Base-by-base conservation (phyloP, 225 moss, liverwort and hornwort genomes). In the Physcomitrium patens region DNA sequence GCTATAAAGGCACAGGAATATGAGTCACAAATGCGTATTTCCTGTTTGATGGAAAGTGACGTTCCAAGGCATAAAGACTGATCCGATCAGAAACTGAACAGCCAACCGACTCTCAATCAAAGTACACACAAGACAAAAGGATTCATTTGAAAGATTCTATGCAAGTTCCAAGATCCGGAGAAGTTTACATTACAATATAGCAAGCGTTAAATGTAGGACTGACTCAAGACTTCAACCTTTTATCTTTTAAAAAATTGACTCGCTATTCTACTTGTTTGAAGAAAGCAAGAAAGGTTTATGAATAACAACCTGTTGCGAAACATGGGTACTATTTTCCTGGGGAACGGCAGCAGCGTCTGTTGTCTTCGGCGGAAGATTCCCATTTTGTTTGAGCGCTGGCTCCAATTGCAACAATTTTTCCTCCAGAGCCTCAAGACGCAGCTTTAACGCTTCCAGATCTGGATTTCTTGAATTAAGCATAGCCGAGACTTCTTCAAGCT, bases 401-500 rank as follows among this genome's bases (percentile, higher is more conserved):
- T 82, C 79, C 82, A 79, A 68, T 57, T 60, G 74, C 77, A 27
- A 65, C 3, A 77, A 4, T 66, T 45, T 82, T n/a, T 77, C 77
- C 63, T 82, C 82, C 79, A 82, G 73, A 26, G 79, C 22, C 42
- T 79, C 76, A 24, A 86, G 61, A 23, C 82, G 86, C 66, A 77
- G 24, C 63, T 27, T 76, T 60, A 82, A 46, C 12, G 27, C 60
- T 65, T 78, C 79, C 49, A 79, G 31, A 49, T 82, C 86, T 62
- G 82, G 68, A 68, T 58, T 76, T 13, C 10, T 79, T 37, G 76
- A 79, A 70, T 70, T 63, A 49, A 82, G 60, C 41, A 86, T 74
- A 27, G 78, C 68, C 54, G 73, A 65, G 53, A 82, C 82, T 74
- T 86, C 86, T 67, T 86, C 79, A 76, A 77, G 77, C 65, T 86